phyloP scores from a whole-genome alignment of 345 rosid species.

The Firmiana major region DNA sequence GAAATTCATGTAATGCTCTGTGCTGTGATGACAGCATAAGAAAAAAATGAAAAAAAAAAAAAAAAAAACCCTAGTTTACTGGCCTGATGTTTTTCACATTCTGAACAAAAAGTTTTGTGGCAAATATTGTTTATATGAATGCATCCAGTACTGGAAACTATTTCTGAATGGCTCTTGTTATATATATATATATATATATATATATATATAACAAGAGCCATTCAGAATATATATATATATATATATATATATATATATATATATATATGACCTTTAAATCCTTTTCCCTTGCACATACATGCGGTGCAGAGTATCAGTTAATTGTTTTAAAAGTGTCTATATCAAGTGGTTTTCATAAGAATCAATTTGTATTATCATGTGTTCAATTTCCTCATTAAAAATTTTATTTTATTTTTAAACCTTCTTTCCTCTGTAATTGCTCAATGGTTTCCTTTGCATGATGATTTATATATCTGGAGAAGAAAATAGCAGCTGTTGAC shows the following conservation, averaged over 20 bases:
- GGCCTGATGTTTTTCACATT: background rate
- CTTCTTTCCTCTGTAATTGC: background rate
- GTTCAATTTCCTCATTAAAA: background rate
- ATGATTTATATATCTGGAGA: background rate
- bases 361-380: background rate
- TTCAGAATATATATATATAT: background rate
- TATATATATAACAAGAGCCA: background rate
- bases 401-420: background rate
- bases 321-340: background rate
- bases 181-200: background rate
- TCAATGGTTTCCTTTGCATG: background rate
- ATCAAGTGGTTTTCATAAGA: background rate
- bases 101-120: background rate
- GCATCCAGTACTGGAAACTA: background rate
- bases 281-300: background rate
- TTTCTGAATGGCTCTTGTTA: background rate
- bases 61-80: background rate
- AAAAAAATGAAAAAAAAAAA: background rate
- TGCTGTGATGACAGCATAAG: background rate
- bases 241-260: background rate
- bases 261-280: background rate
- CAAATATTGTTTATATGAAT: background rate
- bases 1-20: background rate
- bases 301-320: background rate
- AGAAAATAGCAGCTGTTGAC: conserved; percentile 18